phyloP scores from a whole-genome alignment of 495 filamentous ascomycete genomes.

The Penicillium robsamsonii region DNA sequence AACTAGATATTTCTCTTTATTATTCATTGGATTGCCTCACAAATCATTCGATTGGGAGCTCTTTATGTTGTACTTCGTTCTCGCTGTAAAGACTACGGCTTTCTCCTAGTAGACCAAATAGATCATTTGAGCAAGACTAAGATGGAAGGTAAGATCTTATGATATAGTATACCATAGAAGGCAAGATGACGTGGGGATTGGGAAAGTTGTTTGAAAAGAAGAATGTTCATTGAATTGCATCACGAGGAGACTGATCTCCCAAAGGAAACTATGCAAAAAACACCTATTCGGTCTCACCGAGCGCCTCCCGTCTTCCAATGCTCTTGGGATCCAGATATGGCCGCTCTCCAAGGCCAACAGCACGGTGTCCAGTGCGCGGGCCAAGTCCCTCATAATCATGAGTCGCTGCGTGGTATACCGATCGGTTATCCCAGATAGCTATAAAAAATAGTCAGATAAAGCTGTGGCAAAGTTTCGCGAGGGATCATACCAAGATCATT shows the following conservation, averaged over 20 bases:
- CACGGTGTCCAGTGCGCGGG: constrained; percentile 56
- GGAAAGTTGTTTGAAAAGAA: no score
- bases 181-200: no score
- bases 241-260: background rate
- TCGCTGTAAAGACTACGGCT: no score
- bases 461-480: background rate
- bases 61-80: no score
- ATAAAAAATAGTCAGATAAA: background rate
- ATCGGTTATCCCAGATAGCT: constrained; percentile 81
- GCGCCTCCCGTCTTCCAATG: constrained; percentile 44
- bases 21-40: no score
- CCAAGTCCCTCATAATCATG: constrained; percentile 64
- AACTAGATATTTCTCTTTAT: no score
- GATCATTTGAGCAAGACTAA: no score
- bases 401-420: constrained; percentile 68
- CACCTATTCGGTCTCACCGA: constrained; percentile 20
- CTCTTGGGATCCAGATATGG: constrained; percentile 61
- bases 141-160: no score
- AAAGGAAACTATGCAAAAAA: background rate
- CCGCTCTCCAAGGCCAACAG: constrained; percentile 64
- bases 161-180: no score
- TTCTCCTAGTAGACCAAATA: no score
- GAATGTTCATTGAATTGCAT: background rate
- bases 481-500: constrained; percentile 51
- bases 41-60: no score